Evolutionary conservation across 805 yeast genomes (phyloP).

Genomic region (Spathaspora passalidarum): DNA sequence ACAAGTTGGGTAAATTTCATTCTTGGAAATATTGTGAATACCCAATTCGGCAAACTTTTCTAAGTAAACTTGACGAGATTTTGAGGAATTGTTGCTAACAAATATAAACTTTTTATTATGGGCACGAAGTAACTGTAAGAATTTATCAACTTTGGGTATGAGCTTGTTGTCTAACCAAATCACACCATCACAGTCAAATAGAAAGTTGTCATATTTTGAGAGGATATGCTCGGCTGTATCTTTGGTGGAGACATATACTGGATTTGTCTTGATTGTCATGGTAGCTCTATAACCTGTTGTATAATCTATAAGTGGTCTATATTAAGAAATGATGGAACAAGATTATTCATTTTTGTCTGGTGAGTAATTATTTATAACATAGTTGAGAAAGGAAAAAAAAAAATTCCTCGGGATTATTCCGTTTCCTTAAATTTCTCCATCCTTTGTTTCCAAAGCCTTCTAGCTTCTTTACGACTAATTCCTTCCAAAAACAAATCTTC

Average conservation of each 20-base stretch:
- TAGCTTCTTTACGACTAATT: conserved; percentile 50
- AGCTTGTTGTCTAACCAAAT: conserved; percentile 36
- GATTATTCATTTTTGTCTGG: neutral
- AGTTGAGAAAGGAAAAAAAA: neutral
- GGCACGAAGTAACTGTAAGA: conserved; percentile 20
- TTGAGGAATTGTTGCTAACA: conserved; percentile 38
- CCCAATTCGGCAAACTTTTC: conserved; percentile 31
- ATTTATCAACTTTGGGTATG: conserved; percentile 30
- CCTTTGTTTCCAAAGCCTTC: conserved; percentile 51
- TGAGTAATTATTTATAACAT: too few relatives aligned
- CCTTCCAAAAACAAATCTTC: conserved; percentile 59
- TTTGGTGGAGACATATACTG: conserved; percentile 8
- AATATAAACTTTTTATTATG: conserved; percentile 28
- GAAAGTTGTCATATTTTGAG: conserved; percentile 33
- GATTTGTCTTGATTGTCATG: conserved; percentile 10
- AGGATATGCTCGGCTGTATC: conserved; percentile 19
- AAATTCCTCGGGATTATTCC: neutral
- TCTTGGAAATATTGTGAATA: conserved; percentile 23
- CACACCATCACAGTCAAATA: conserved; percentile 44
- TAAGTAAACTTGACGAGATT: conserved; percentile 31
- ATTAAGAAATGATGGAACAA: neutral
- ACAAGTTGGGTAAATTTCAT: conserved; percentile 33
- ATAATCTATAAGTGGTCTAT: too few relatives aligned
- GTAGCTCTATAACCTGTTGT: too few relatives aligned
- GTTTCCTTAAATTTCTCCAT: conserved; percentile 21